These are phyloP conservation scores for Lactarius evosmus DNA, from an alignment of 768 basidiomycete species.

Conservation along the genomic window DNA sequence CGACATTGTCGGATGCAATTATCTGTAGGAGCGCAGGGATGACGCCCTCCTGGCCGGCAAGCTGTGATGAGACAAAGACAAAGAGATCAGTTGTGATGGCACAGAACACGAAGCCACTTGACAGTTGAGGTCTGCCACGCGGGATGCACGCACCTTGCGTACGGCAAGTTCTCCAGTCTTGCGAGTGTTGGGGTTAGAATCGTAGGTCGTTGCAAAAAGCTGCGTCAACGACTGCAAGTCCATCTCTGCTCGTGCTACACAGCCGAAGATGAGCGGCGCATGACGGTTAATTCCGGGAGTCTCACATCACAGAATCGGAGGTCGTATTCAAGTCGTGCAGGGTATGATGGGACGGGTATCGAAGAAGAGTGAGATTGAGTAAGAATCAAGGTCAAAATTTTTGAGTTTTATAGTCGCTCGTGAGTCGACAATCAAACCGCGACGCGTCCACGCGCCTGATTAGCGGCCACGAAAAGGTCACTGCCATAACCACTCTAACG, in stretches of 20 bases:
- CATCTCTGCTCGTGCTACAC: slow-evolving; percentile 41
- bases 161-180: slow-evolving; percentile 86
- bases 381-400: not conserved
- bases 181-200: slow-evolving; percentile 81
- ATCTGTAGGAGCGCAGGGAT: slow-evolving; percentile 83
- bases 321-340: slow-evolving; percentile 12
- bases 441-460: slow-evolving; percentile 23
- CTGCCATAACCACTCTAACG: not conserved
- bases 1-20: slow-evolving; percentile 71
- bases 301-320: not conserved
- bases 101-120: slow-evolving; percentile 10
- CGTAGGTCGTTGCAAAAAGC: slow-evolving; percentile 78
- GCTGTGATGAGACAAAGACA: slow-evolving; percentile 41
- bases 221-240: slow-evolving; percentile 72
- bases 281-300: not conserved
- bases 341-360: slow-evolving; percentile 22
- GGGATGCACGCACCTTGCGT: slow-evolving; percentile 56
- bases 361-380: slow-evolving; percentile 2
- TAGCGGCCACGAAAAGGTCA: not conserved
- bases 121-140: slow-evolving; percentile 1
- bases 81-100: slow-evolving; percentile 18
- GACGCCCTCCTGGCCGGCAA: slow-evolving; percentile 78
- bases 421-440: slow-evolving; percentile 21
- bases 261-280: slow-evolving; percentile 5
- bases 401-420: slow-evolving; percentile 17